Evolutionary conservation across 352 stramenopile genomes (phyloP).

Genomic region (Phytophthora cajani): DNA sequence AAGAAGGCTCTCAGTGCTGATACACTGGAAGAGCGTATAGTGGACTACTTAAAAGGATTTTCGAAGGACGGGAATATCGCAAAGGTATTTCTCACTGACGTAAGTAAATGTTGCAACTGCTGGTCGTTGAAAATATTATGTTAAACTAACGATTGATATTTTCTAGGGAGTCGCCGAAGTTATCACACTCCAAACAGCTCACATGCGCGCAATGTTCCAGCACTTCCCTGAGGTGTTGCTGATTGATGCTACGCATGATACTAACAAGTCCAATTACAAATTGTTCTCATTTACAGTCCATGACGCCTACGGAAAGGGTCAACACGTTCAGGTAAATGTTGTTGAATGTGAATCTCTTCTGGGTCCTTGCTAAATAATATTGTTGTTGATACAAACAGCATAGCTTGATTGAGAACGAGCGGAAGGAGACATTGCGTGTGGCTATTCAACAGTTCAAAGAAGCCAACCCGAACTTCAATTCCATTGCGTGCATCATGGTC

Average conservation of each 20-base stretch:
- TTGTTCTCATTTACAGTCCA: slow-evolving; percentile 1
- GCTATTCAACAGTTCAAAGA: background rate
- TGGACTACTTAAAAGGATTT: background rate
- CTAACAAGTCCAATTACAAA: slow-evolving; percentile 19
- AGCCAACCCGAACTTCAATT: background rate
- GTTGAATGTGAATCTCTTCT: background rate
- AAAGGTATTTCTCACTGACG: background rate
- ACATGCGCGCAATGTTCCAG: slow-evolving; percentile 16
- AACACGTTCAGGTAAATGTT: background rate
- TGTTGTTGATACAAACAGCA: background rate
- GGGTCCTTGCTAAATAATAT: background rate
- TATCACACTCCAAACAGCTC: slow-evolving; percentile 9
- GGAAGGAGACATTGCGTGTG: background rate
- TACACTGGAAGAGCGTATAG: background rate
- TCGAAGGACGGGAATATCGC: background rate
- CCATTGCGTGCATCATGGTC: background rate
- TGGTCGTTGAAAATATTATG: background rate
- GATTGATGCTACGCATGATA: slow-evolving; percentile 21
- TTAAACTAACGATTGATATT: background rate
- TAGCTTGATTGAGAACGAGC: background rate
- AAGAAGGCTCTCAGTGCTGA: background rate
- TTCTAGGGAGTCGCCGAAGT: background rate
- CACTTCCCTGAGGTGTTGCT: slow-evolving; percentile 20
- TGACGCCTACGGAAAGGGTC: slow-evolving; percentile 3
- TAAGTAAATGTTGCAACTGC: background rate